Percentiles rank a stretch among this genome's conserved stretches.
phyloP scores from a whole-genome alignment of 2,329 filamentous ascomycete species.

The Clarireedia monteithiana region DNA sequence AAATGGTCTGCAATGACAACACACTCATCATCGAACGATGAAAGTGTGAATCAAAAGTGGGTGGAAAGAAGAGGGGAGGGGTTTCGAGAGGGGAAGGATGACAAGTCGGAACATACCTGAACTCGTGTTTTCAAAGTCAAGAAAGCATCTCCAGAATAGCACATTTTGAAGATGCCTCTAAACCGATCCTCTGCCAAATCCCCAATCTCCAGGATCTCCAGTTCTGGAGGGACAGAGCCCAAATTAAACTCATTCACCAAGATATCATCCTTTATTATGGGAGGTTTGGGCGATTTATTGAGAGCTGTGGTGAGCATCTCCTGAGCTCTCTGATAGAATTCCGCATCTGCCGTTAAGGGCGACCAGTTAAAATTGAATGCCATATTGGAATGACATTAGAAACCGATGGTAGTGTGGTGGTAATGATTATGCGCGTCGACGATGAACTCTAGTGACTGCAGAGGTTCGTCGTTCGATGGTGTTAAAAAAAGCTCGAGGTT shows the following conservation, averaged over 20 bases:
- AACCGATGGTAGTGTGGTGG: not conserved
- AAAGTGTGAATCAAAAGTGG: conserved; percentile 1
- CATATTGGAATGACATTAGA: conserved; percentile 48
- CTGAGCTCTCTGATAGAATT: conserved; percentile 81
- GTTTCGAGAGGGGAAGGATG: conserved; percentile 5
- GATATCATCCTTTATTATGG: conserved; percentile 99
- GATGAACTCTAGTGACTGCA: not conserved
- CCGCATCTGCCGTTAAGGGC: conserved; percentile 90
- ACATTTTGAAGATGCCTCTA: conserved; percentile 98
- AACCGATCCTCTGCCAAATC: conserved; percentile 96
- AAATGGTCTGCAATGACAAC: conserved; percentile 1
- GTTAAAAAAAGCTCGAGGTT: not conserved
- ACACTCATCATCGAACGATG: not conserved
- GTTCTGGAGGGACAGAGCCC: conserved; percentile 84
- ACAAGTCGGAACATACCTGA: conserved; percentile 52
- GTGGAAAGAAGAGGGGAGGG: conserved; percentile 4
- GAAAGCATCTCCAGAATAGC: conserved; percentile 91
- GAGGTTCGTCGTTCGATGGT: not conserved
- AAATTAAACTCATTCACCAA: conserved; percentile 96
- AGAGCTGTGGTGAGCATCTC: conserved; percentile 91
- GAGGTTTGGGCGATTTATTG: conserved; percentile 96
- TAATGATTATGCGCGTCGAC: not conserved
- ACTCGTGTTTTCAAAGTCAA: conserved; percentile 92
- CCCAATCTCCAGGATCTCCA: conserved; percentile 96
- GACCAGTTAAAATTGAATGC: conserved; percentile 99